Evolutionary conservation across 2,329 filamentous ascomycete species (phyloP), one percentile per base, ranked within the genome.

Genomic region (Elsinoe ampelina): DNA sequence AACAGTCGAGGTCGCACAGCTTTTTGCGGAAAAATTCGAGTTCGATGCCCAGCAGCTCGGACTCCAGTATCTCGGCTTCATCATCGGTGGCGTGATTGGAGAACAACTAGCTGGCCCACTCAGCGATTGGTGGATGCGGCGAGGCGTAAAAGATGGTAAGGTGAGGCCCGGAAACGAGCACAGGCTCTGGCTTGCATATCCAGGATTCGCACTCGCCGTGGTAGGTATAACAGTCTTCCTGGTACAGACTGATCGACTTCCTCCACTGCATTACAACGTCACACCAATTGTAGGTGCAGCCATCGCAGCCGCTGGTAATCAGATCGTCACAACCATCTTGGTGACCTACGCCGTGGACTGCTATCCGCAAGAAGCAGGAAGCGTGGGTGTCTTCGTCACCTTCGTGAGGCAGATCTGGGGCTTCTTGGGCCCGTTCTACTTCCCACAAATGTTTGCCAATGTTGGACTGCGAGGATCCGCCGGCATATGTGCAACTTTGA

Each of bases 321-420:
- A 84, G 65, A 76, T 84, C 41, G 73, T 83, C 13, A 83, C 81
- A 0, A 83, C 81, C 0, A 77, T 83, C 1, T 64, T 81, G 42
- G 77, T 82, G 20, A 83, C 81, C 0, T 84, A 82, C 63, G 76
- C 80, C 0, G 76, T 84, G 1, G 81, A 84, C 61, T 80, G 78
- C 62, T 76, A 81, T 59, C 73, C 70, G 1, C 71, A 78, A 26
- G 73, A 80, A 39, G 72, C 79, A 0, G 76, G 75, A 1, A 75
- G 75, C 55, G 73, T 83, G 15, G 81, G 80, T 2, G 79, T 81
- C 0, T 83, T 82, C 60, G 74, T 83, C 60, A 82, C 75, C 2
- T 72, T 83, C 55, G 73, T 81, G 1, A 71, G 80, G 6, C 76
- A 79, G 58, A 75, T 74, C 0, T 80, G 75, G 74, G 77, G 76